Base-by-base conservation (phyloP, 2,329 filamentous ascomycete genomes). In the Aspergillus pseudoglaucus region DNA sequence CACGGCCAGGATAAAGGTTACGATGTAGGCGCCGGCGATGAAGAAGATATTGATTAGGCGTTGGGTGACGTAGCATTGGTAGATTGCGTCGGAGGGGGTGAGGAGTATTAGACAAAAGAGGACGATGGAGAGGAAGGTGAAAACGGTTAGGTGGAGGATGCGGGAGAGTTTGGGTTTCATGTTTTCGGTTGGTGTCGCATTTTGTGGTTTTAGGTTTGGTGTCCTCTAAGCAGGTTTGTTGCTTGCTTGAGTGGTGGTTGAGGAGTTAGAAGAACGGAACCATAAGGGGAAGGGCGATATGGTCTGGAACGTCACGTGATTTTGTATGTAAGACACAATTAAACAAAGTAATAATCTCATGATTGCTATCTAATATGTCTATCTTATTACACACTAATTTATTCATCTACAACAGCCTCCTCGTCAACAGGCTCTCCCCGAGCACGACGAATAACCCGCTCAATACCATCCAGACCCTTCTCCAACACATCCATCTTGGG, bases 21-120 rank as follows among this genome's bases (percentile, higher is more conserved):
- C 72, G 48, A 90, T 70, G 64, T 94, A 94, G 59, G 80, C 79
- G 50, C 87, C 83, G 46, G 81, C 80, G 57, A 96, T 81, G 62
- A 93, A 84, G 71, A 93, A 86, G 60, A 94, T 81, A 67, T 95
- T 93, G 67, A 87, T 87, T 44, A 82, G 74, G 58, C 89, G 84
- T 45, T 72, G 54, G 48, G 81, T 83, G 30, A 72, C 67, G 48
- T 87, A 79, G 44, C 88, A 86, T 66, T 93, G 88, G 64, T 84
- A 84, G 67, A 96, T 85, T 49, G 83, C 75, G 61, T 96, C 90
- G 62, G 78, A 84, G 1, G 90, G 90, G 0, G 88, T 88, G 56
- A 94, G 77, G 60, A 91, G 77, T 38, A 95, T 77, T 47, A 96
- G 79, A 47, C 79, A 77, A 57, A 88, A 67, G 32, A 90, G 80